Evolutionary conservation across 352 stramenopile species (phyloP), one percentile per base, ranked within the genome.

Genomic region (Thalassiosira mediterranea): DNA sequence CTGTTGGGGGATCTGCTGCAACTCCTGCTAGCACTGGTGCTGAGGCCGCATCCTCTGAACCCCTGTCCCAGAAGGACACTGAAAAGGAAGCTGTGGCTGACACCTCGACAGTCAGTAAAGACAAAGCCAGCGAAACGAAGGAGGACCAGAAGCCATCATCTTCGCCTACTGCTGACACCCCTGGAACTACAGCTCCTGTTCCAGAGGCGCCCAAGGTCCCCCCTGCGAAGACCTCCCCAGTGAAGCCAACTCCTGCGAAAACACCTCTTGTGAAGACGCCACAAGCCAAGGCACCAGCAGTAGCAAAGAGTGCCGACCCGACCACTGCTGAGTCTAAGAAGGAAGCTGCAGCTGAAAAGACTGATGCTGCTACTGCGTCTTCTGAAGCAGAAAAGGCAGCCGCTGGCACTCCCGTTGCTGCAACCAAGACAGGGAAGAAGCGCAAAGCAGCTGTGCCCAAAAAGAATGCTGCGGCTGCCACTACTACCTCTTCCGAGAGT

Each of bases 391-490:
- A 65, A 40, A 28, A 44, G 48, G 17, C 2, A 34, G 59, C 11
- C 15, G 40, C 25, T 11, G 19, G 21, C 11, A 74, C 17, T 47
- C 31, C 29, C 17, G 32, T 51, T 42, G 29, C 40, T 5, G 4
- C 17, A 37, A 54, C 19, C n/a, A 48, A 42, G 32, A 23, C 31
- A 79, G 32, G 28, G 1, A 77, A 68, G 17, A 83, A 83, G 38
- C 74, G 74, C 56, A 83, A 83, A 52, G 74, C 66, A 34, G 72
- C 21, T 46, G 19, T 51, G 5, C 54, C 69, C 15, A 60, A 75
- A 38, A 79, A 79, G 37, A 76, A 76, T 56, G 67, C 57, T 26
- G 57, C 47, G 21, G 17, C 31, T 31, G 29, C 42, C 21, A 52
- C 31, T 49, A 19, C 38, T 8, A 48, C 25, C 17, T 25, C 2